A percentile compares a stretch with the other conserved stretches of the same genome.
Evolutionary conservation across 345 rosid genomes (phyloP).

Genomic region (Lepidium sativum): DNA sequence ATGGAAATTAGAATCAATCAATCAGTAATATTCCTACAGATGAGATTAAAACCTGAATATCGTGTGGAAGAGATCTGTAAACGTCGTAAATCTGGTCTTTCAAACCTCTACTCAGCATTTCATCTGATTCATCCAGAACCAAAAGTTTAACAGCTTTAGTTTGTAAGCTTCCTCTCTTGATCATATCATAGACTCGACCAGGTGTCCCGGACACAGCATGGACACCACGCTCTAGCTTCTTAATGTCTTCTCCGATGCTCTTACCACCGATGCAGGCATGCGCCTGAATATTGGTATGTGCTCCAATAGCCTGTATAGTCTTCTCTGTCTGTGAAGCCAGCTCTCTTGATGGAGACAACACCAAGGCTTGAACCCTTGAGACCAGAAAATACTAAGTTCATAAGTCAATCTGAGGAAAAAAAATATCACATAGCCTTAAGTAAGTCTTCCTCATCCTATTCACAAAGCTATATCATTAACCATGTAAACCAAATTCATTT

Average conservation of each 20-base stretch:
- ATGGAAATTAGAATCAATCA: neutral
- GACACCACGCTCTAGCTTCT: conserved; percentile 50
- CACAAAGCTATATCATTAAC: neutral
- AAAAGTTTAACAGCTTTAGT: conserved; percentile 54
- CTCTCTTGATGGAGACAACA: conserved; percentile 91
- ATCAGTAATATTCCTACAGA: neutral
- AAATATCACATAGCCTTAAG: neutral
- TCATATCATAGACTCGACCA: conserved; percentile 95
- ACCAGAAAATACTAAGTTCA: neutral
- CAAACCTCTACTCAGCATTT: conserved; percentile 95
- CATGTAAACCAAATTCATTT: neutral
- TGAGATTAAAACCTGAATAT: conserved; percentile 57
- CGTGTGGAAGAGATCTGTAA: conserved; percentile 86
- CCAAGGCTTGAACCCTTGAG: conserved; percentile 77
- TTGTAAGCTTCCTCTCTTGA: conserved; percentile 85
- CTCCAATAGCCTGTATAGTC: conserved; percentile 69
- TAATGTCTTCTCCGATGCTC: conserved; percentile 91
- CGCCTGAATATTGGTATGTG: conserved; percentile 62
- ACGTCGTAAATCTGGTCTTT: conserved; percentile 97
- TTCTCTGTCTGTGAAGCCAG: conserved; percentile 91
- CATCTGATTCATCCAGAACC: conserved; percentile 82
- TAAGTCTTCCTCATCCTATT: neutral
- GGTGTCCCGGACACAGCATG: conserved; percentile 89
- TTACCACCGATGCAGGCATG: conserved; percentile 95
- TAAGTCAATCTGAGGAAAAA: neutral